phyloP scores from a whole-genome alignment of 148 eudicot genomes.

The Dianthus caryophyllus region DNA sequence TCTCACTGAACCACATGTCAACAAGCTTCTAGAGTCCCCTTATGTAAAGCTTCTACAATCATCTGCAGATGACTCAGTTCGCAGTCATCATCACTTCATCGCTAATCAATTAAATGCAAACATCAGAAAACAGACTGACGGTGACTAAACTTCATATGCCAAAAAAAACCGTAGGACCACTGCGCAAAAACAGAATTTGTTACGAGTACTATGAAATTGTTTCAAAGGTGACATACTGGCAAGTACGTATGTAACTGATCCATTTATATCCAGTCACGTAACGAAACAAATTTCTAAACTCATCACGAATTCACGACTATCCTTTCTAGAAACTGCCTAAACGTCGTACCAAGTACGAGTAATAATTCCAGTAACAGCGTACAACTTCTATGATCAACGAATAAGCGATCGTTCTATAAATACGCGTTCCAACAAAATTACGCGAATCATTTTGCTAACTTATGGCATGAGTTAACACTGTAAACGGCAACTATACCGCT shows the following conservation, averaged over 20 bases:
- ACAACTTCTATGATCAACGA: slow-evolving; percentile 7
- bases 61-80: no score
- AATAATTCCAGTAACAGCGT: slow-evolving; percentile 44
- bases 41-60: no score
- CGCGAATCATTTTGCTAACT: slow-evolving; percentile 28
- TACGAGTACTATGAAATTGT: no score
- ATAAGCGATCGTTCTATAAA: neutral
- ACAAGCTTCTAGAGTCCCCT: no score
- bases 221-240: neutral
- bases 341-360: no score
- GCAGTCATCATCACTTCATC: no score
- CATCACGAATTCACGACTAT: slow-evolving; percentile 41
- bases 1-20: no score
- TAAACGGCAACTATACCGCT: slow-evolving; percentile 18
- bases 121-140: no score
- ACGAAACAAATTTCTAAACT: slow-evolving; percentile 82
- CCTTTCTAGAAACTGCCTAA: slow-evolving; percentile 62
- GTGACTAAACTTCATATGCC: no score
- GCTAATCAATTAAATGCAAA: no score
- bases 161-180: no score
- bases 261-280: slow-evolving; percentile 31
- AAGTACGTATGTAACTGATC: neutral
- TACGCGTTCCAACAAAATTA: neutral
- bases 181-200: no score
- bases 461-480: slow-evolving; percentile 51